These are phyloP conservation scores for Nematocida major DNA, from an alignment of 371 early-diverging fungal species.

Conservation along the genomic window DNA sequence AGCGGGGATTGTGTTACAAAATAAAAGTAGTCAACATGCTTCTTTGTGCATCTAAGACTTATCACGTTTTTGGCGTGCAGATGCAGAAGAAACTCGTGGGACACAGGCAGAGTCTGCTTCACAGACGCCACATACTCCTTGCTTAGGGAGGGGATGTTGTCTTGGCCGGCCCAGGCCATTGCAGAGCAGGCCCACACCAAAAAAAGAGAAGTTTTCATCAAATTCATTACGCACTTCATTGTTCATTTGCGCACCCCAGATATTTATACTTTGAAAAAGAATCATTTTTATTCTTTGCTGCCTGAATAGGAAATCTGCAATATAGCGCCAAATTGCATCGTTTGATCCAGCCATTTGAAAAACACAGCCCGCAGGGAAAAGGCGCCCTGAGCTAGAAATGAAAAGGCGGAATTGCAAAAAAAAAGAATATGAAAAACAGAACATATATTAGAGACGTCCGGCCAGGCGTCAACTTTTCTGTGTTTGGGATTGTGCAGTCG, in stretches of 20 bases:
- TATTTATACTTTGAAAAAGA: background rate
- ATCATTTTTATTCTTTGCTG: constrained; percentile 1
- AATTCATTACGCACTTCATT: no score
- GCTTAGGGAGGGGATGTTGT: no score
- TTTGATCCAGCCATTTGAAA: background rate
- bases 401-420: background rate
- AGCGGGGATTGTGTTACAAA: background rate
- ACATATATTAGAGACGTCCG: constrained; percentile 6
- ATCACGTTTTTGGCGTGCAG: background rate
- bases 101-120: background rate
- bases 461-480: background rate
- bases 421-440: background rate
- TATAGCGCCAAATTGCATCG: background rate
- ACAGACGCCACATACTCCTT: no score
- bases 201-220: no score
- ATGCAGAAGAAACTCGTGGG: no score
- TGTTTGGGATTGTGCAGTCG: background rate
- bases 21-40: background rate
- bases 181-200: no score
- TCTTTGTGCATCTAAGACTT: background rate
- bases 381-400: no score
- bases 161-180: no score
- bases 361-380: no score
- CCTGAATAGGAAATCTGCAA: background rate
- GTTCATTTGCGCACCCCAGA: background rate